Percentiles rank a stretch among this genome's conserved stretches.
Evolutionary conservation across 305 asterid genomes (phyloP).

Genomic region (Fraxinus xanthoxyloides): DNA sequence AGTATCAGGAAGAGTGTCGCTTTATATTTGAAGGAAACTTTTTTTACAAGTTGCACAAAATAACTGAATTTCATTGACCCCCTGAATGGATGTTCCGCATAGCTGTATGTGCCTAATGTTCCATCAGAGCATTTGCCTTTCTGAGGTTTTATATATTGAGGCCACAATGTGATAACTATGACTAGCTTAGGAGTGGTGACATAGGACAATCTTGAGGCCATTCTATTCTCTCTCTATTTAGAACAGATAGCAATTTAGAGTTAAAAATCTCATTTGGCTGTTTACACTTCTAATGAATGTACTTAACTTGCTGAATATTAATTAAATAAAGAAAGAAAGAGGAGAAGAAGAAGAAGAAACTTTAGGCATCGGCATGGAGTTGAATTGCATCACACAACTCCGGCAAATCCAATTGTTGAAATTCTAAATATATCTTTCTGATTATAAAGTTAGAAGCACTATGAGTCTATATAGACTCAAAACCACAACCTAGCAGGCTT

Average conservation of each 20-base stretch:
- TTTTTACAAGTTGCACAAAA: not conserved
- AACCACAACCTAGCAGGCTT: not conserved
- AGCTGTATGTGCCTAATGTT: not conserved
- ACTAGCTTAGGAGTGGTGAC: not conserved
- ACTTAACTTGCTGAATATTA: not conserved
- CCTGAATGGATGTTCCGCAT: not conserved
- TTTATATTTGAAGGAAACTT: not conserved
- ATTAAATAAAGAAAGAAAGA: not conserved
- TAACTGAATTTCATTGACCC: not conserved
- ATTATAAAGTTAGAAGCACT: not conserved
- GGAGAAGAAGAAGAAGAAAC: not conserved
- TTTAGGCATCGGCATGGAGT: not conserved
- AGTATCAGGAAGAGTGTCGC: not conserved
- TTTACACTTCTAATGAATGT: not conserved
- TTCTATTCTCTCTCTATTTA: not conserved
- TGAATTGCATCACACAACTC: not conserved
- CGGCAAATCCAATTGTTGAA: not conserved
- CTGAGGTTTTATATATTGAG: not conserved
- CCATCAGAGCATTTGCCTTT: not conserved
- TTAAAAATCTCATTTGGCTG: not conserved
- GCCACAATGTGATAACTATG: not conserved
- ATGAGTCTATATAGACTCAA: not conserved
- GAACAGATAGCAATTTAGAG: not conserved
- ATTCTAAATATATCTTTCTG: not conserved
- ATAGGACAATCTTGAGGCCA: not conserved